Percentiles rank a stretch among this genome's conserved stretches.
Conservation (phyloP, 352 stramenopile genomes). For the Globisporangium okanoganense region DNA sequence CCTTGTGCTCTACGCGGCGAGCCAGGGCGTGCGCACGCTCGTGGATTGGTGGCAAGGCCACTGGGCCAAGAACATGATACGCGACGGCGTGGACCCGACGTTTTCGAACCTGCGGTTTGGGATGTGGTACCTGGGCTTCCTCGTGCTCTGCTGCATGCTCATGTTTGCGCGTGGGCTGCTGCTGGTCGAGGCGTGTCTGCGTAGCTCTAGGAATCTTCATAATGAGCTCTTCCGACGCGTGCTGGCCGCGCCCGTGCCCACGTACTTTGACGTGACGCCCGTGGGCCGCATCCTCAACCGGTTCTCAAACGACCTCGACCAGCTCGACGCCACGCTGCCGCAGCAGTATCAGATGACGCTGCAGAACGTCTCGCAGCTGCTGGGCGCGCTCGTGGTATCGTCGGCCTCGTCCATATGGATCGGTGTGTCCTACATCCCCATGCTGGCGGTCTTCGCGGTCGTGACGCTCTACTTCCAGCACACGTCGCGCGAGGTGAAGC, state of each 20-base stretch:
- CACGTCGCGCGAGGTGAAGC: conserved; percentile 84
- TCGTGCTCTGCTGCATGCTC: conserved; percentile 21
- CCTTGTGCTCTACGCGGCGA: background rate
- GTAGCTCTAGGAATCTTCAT: conserved; percentile 25
- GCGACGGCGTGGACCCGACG: conserved; percentile 12
- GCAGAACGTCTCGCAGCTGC: conserved; percentile 20
- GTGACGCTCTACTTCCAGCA: conserved; percentile 84
- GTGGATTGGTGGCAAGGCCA: conserved; percentile 38
- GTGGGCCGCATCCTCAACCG: conserved; percentile 46
- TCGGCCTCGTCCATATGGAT: conserved; percentile 15
- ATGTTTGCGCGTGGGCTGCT: conserved; percentile 22
- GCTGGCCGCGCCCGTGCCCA: conserved; percentile 33
- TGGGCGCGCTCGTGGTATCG: conserved; percentile 21
- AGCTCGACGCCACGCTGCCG: conserved; percentile 36
- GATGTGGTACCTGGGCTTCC: conserved; percentile 38
- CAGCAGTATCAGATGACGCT: conserved; percentile 32
- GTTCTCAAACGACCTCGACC: conserved; percentile 47
- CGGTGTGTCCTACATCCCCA: conserved; percentile 32
- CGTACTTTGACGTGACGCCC: conserved; percentile 52
- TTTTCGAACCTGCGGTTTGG: conserved; percentile 34
- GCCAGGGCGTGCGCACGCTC: conserved; percentile 16
- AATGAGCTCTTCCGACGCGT: conserved; percentile 35
- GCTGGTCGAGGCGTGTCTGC: conserved; percentile 27
- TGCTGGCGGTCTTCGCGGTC: conserved; percentile 47
- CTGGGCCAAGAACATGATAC: conserved; percentile 28